A percentile compares a stretch with the other conserved stretches of the same genome.
These are phyloP conservation scores for Dendrothele bispora DNA, from an alignment of 768 basidiomycete genomes.

Conservation along the genomic window DNA sequence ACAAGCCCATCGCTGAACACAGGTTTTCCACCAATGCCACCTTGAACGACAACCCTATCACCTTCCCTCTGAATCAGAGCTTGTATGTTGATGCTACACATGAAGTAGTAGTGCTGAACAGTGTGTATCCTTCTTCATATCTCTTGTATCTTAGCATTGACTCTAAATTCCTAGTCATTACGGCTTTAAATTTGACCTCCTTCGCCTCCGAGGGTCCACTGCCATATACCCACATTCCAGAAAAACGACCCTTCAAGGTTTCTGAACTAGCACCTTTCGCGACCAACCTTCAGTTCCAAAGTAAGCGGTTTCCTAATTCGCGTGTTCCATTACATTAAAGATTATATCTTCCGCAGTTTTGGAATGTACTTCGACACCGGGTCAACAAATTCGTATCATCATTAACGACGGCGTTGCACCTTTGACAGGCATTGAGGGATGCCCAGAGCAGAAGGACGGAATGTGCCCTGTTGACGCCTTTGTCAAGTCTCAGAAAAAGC, in stretches of 20 bases:
- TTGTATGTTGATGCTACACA: slow-evolving; percentile 91
- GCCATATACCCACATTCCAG: slow-evolving; percentile 69
- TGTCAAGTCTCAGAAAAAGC: slow-evolving; percentile 65
- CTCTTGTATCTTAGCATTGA: slow-evolving; percentile 4
- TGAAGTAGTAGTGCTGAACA: slow-evolving; percentile 87
- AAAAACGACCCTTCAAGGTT: slow-evolving; percentile 64
- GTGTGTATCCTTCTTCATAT: slow-evolving; percentile 35
- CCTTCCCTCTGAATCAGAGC: slow-evolving; percentile 69
- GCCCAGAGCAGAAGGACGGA: slow-evolving; percentile 70
- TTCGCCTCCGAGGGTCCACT: slow-evolving; percentile 75
- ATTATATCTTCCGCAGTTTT: slow-evolving; percentile 46
- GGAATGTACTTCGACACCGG: slow-evolving; percentile 47
- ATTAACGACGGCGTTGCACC: slow-evolving; percentile 89
- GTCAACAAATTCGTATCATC: slow-evolving; percentile 74
- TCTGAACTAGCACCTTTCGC: slow-evolving; percentile 85
- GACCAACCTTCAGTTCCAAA: slow-evolving; percentile 87
- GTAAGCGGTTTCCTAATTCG: slow-evolving; percentile 43
- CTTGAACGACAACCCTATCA: slow-evolving; percentile 63
- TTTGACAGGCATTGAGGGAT: slow-evolving; percentile 74
- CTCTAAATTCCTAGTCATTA: slow-evolving; percentile 52
- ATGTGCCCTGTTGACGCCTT: slow-evolving; percentile 77
- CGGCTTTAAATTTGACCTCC: slow-evolving; percentile 79
- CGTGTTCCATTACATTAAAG: not conserved
- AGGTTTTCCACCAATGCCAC: slow-evolving; percentile 87
- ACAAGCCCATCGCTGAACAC: slow-evolving; percentile 63